A percentile compares a stretch with the other conserved stretches of the same genome.
phyloP scores from a whole-genome alignment of 169 alveolate species.

The Blepharisma undulans region DNA sequence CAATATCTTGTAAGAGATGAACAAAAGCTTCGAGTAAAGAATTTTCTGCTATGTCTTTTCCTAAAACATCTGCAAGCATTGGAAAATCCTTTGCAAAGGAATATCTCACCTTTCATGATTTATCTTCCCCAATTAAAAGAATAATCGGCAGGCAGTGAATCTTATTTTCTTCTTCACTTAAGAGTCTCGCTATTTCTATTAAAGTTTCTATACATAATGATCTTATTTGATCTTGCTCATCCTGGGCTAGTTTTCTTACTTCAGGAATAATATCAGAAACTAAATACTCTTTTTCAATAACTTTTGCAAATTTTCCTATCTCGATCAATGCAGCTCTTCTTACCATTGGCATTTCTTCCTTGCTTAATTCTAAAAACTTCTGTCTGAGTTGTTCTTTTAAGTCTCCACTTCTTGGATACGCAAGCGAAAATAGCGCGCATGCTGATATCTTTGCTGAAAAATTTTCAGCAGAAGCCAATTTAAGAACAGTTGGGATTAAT shows the following conservation, averaged over 20 bases:
- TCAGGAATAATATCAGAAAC: slow-evolving; percentile 68
- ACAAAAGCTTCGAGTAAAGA: slow-evolving; percentile 69
- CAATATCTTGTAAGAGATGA: slow-evolving; percentile 71
- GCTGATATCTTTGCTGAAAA: slow-evolving; percentile 82
- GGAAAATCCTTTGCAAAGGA: slow-evolving; percentile 75
- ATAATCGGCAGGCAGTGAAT: slow-evolving; percentile 68
- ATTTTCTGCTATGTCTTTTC: slow-evolving; percentile 74
- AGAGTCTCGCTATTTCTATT: slow-evolving; percentile 63
- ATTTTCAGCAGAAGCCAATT: slow-evolving; percentile 68
- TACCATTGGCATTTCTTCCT: slow-evolving; percentile 84
- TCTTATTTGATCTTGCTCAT: slow-evolving; percentile 82
- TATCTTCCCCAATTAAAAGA: slow-evolving; percentile 79
- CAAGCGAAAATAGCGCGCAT: slow-evolving; percentile 65
- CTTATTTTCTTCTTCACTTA: slow-evolving; percentile 74
- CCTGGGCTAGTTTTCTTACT: slow-evolving; percentile 64
- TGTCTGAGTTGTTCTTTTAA: slow-evolving; percentile 72
- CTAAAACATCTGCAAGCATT: slow-evolving; percentile 77
- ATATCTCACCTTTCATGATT: slow-evolving; percentile 82
- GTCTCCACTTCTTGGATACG: slow-evolving; percentile 69
- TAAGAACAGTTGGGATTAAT: slow-evolving; percentile 64
- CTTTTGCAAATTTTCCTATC: slow-evolving; percentile 50
- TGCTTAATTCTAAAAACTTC: slow-evolving; percentile 77
- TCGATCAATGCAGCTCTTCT: slow-evolving; percentile 77
- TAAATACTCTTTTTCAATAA: slow-evolving; percentile 52
- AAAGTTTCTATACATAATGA: slow-evolving; percentile 67